These are phyloP conservation scores for Pinus albicaulis DNA, from an alignment of 75 land plant genomes.

Conservation along the genomic window DNA sequence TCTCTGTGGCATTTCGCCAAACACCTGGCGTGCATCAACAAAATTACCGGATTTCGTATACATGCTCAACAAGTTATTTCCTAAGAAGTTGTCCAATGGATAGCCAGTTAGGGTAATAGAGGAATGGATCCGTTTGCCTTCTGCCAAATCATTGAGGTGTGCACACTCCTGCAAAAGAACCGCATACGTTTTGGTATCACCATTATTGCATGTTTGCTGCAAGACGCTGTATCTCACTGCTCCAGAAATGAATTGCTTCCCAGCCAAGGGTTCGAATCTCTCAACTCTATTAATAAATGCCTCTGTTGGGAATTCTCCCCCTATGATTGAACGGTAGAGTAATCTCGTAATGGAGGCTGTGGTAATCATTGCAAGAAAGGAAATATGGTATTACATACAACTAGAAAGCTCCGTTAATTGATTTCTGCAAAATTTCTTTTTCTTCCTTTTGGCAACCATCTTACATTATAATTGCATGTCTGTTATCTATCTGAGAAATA, in stretches of 20 bases:
- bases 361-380: background rate
- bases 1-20: conserved; percentile 26
- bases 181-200: background rate
- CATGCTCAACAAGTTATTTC: conserved; percentile 28
- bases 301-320: background rate
- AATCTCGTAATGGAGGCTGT: background rate
- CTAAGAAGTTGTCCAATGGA: conserved; percentile 17
- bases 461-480: no score
- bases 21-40: conserved; percentile 25
- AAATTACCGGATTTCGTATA: conserved; percentile 32
- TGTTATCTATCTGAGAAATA: no score
- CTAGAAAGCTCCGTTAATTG: no score
- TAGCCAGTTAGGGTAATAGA: conserved; percentile 14
- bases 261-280: background rate
- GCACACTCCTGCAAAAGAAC: background rate
- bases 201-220: background rate
- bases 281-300: background rate
- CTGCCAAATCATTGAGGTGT: background rate
- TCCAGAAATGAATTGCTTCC: background rate
- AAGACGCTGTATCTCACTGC: background rate
- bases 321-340: background rate
- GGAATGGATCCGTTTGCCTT: conserved; percentile 19
- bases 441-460: no score
- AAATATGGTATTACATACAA: no score
- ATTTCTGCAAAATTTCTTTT: no score